A percentile compares a stretch with the other conserved stretches of the same genome.
phyloP scores from a whole-genome alignment of 1,284 basidiomycete species.

The Trametes polyzona region DNA sequence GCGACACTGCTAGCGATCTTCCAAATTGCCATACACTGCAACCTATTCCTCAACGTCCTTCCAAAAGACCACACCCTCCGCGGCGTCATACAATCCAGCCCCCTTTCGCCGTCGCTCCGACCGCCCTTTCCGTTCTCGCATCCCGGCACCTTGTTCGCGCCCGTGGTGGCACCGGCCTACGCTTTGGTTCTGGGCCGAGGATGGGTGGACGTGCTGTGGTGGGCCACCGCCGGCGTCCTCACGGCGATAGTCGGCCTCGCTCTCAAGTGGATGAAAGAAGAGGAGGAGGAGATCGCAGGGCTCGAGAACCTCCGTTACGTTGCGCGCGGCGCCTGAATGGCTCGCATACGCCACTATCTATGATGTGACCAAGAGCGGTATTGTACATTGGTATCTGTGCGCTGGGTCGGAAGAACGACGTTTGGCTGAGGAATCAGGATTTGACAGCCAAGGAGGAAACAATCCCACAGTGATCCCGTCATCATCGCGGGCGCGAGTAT shows the following conservation, averaged over 20 bases:
- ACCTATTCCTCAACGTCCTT: conserved; percentile 25
- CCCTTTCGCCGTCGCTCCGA: conserved; percentile 9
- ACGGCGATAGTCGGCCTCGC: conserved; percentile 25
- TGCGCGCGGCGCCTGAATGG: conserved; percentile 30
- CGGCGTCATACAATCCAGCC: not conserved
- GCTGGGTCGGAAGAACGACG: no score
- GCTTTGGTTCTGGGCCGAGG: conserved; percentile 22
- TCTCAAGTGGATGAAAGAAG: conserved; percentile 28
- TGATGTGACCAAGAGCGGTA: no score
- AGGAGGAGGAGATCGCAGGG: conserved; percentile 26
- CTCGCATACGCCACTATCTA: no score
- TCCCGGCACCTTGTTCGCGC: conserved; percentile 17
- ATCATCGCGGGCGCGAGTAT: no score
- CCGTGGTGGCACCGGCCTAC: conserved; percentile 26
- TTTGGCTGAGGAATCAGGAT: no score
- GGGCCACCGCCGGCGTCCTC: conserved; percentile 25
- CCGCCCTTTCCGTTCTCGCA: conserved; percentile 26
- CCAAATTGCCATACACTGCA: conserved; percentile 29
- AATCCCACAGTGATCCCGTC: no score
- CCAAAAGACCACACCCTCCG: conserved; percentile 18
- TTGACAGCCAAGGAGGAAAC: no score
- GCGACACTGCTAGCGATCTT: conserved; percentile 24
- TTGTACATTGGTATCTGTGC: no score
- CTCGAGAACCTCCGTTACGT: conserved; percentile 34
- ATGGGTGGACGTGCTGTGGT: conserved; percentile 33